Evolutionary conservation across 2,329 filamentous ascomycete species (phyloP), one percentile per base, ranked within the genome.

Genomic region (Endoconidiophora polonica): DNA sequence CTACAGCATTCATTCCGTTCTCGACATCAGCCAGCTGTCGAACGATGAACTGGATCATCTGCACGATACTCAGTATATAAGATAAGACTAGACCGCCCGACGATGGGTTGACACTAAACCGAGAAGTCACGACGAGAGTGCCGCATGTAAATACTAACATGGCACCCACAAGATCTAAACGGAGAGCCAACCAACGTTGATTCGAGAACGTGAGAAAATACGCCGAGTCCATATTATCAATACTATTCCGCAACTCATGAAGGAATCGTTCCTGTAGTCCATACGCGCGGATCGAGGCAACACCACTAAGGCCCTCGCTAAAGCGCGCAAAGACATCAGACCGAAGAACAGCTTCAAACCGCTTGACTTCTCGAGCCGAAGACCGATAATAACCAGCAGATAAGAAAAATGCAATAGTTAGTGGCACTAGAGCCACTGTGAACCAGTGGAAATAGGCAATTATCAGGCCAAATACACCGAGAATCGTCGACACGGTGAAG

Each of bases 381-480:
- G 87, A 73, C 44, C 90, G 77, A 66, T 96, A 96, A 67, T 94
- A 96, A 44, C 78, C 77, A 0, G 90, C 79, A 0, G 88, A 83
- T 50, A 93, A 75, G 39, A 93, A 59, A 68, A 94, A 95, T 44
- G 93, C 61, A 40, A 86, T 53, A 55, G 85, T 77, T 1, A 96
- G 70, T 0, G 75, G 74, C 0, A 73, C 73, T 18, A 78, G 66
- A 0, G 75, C 74, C 52, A 77, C 69, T 56, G 70, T 74, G 58
- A 94, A 94, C 65, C 86, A 95, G 66, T 91, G 79, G 67, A 93
- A 96, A 67, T 83, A 95, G n/a, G 85, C 81, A 58, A 96, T 91
- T 66, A 94, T 93, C 56, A 96, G 72, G 40, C 80, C 77, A 61
- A 95, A 94, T 36, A 94, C 84, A 3, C 83, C 80, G 2, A 81